Conservation (phyloP, 2,329 filamentous ascomycete genomes). For the Aspergillus costaricaensis region DNA sequence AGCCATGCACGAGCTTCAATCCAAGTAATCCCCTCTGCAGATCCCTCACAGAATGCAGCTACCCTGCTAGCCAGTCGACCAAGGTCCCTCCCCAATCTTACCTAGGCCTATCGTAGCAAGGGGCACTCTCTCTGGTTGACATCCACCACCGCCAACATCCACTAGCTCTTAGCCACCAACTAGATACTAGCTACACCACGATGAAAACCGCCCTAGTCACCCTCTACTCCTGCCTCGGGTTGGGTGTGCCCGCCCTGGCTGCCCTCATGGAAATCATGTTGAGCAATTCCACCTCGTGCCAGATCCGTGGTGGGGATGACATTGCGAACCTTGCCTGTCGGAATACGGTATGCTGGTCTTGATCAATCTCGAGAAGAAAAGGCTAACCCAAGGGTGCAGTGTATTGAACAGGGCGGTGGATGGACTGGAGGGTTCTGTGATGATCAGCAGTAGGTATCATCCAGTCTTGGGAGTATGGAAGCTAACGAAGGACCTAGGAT, state of each 20-base stretch:
- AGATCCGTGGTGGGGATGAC: conserved; percentile 12
- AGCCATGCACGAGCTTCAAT: too few relatives aligned
- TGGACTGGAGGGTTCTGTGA: conserved; percentile 23
- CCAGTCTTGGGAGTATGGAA: too few relatives aligned
- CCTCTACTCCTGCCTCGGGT: neutral
- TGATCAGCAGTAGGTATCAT: conserved; percentile 13
- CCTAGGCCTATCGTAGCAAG: too few relatives aligned
- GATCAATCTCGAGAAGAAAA: too few relatives aligned
- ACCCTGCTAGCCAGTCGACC: neutral
- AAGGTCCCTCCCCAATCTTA: too few relatives aligned
- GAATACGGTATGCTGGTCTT: conserved; percentile 10
- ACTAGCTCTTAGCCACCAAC: neutral
- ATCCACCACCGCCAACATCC: neutral
- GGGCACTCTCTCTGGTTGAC: neutral
- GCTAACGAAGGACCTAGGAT: conserved; percentile 11
- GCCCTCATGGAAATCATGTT: conserved; percentile 7
- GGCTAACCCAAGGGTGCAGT: conserved; percentile 6
- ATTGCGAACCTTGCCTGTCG: conserved; percentile 17
- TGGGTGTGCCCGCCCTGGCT: neutral
- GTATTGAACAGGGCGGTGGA: conserved; percentile 14
- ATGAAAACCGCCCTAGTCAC: neutral
- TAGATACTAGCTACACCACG: neutral
- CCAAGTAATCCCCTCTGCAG: neutral
- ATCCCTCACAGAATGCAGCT: neutral
- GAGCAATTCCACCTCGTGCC: conserved; percentile 13